Base-by-base conservation (phyloP, 176 grass and related monocot genomes). In the Zoysia pacifica region DNA sequence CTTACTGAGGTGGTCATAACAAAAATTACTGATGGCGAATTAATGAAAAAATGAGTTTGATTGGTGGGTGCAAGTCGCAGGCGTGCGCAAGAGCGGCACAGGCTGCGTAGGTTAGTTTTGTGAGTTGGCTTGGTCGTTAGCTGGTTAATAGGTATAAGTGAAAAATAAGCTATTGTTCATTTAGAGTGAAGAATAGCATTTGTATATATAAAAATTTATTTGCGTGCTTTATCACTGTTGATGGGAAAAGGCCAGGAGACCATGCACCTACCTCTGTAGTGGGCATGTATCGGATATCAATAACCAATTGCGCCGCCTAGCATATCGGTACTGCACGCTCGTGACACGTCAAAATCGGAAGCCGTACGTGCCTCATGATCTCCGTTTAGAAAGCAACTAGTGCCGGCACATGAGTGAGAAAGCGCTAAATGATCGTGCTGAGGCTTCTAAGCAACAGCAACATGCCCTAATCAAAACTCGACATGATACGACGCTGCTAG, bases 371-470 rank as follows among this genome's bases (percentile, higher is more conserved):
- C 48, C 20, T 50, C 47, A 71, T 71, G 69, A 71, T 71, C 37
- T 37, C 46, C 35, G 20, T 13, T 28, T 5, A 37, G 69, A 71
- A 71, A 71, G 69, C 6, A 28, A 28, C 28, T 28, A 28, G 28
- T 28, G 28, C 28, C 28, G 28, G 28, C 28, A 28, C 28, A 28
- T 28, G 28, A 0, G 28, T 28, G 28, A 28, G 28, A 47, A 5
- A 47, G 1, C 1, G 3, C n/a, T 9, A 6, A 5, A 69, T 3
- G 56, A 48, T 69, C 8, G 41, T 12, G 20, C 12, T 79, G 83
- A 85, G 79, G 20, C 76, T 85, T 85, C 76, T 38, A 37, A 65
- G 45, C 74, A 65, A 77, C 38, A 59, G 72, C 72, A 59, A 43
- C 64, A 78, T 5, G 20, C 37, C 48, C 61, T 14, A 75, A 69